Base-by-base conservation (phyloP, 768 basidiomycete genomes). In the Leucocoprinus leucothites region DNA sequence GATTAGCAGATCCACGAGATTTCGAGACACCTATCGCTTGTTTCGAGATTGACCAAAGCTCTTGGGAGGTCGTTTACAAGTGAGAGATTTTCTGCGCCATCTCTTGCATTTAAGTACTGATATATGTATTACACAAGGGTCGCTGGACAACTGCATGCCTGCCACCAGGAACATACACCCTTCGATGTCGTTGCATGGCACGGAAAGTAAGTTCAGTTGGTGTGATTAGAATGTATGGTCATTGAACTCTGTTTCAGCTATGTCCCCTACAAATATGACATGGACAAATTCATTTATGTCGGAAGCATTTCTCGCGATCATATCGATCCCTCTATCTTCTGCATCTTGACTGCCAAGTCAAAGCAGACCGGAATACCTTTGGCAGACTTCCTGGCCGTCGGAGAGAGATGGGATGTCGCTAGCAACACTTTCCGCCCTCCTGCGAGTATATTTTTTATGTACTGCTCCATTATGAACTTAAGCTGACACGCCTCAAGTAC, bases 101-200 rank as follows among this genome's bases (percentile, higher is more conserved):
- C 14, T 13, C 5, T 4, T n/a, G 38, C 16, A n/a, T 38, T 38
- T n/a, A 3, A n/a, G 4, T 38, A 13, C 28, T 43, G 26, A 35
- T 14, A 14, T 14, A 24, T 51, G 3, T 59, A 18, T 42, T 5
- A 5, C 31, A 5, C 31, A 31, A 85, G 81, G 68, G 74, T 86
- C 25, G 71, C 75, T 51, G 83, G 84, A 14, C 70, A 81, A 65
- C 65, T 82, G 9, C 81, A 81, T 63, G 65, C 68, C 21, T 82
- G 82, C 59, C 67, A 70, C 38, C 83, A 86, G 58, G 76, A 82
- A 42, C 82, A 85, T 65, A 85, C 85, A 1, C 85, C 85, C 0
- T 87, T 87, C 65, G 86, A 87, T 63, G 85, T 87, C 38, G 85
- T 87, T 22, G 84, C 85, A 1, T 86, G 84, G 84, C 79, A 82